Conservation (phyloP, 225 moss, liverwort and hornwort species). For the Polytrichum formosum region DNA sequence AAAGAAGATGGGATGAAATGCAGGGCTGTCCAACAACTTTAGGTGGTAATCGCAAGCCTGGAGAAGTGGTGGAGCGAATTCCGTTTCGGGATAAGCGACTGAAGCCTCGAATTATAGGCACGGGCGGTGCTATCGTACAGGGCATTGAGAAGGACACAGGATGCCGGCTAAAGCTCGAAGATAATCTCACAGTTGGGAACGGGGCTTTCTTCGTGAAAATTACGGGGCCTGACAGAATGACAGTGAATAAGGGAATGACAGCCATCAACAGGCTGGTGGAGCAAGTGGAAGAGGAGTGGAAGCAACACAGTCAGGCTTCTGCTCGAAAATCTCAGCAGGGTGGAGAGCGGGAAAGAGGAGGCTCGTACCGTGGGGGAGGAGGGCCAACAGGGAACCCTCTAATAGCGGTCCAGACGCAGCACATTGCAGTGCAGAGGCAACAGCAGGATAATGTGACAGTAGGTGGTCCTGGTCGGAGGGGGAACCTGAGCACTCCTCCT, state of each 20-base stretch:
- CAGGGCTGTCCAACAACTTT: conserved; percentile 99
- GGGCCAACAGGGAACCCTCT: conserved; percentile 60
- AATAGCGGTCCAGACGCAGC: conserved; percentile 88
- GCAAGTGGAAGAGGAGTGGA: conserved; percentile 98
- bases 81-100: conserved; percentile 89
- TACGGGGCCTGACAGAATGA: conserved; percentile 79
- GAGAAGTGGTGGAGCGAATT: conserved; percentile 88
- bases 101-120: conserved; percentile 94
- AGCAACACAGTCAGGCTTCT: conserved; percentile 52
- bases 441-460: conserved; percentile 60
- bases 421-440: conserved; percentile 80
- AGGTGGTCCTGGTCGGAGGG: conserved; percentile 69
- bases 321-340: conserved; percentile 65
- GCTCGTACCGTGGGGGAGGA: conserved; percentile 39
- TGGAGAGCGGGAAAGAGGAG: conserved; percentile 49
- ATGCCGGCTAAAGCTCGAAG: conserved; percentile 93
- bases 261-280: conserved; percentile 89
- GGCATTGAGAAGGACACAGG: conserved; percentile 96
- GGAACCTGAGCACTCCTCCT: conserved; percentile 55
- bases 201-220: conserved; percentile 94
- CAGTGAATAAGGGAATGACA: conserved; percentile 77
- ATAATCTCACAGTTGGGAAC: conserved; percentile 70
- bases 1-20: conserved; percentile 17
- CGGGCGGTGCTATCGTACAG: conserved; percentile 90
- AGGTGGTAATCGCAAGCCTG: conserved; percentile 92